phyloP scores from a whole-genome alignment of 148 eudicot species.

The Fagopyrum esculentum region DNA sequence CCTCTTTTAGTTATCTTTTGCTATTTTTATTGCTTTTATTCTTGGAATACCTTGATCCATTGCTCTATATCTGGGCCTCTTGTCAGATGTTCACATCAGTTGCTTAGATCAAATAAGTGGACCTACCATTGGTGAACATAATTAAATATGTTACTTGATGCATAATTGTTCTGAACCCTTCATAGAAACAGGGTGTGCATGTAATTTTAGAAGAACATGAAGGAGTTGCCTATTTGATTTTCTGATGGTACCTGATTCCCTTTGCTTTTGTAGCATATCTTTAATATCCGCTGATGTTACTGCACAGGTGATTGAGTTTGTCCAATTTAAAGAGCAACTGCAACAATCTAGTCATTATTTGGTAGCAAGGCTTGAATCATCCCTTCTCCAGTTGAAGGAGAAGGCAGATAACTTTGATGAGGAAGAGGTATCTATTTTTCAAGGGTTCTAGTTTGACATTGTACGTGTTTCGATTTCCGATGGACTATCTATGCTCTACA shows the following conservation, averaged over 20 bases:
- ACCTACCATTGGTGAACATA: background rate
- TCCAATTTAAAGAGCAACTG: constrained; percentile 81
- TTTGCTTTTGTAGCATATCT: background rate
- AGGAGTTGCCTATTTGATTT: background rate
- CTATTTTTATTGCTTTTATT: background rate
- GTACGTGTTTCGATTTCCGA: background rate
- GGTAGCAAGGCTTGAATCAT: constrained; percentile 65
- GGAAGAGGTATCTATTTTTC: constrained; percentile 52
- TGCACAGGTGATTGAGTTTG: constrained; percentile 81
- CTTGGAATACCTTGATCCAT: background rate
- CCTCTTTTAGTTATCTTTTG: background rate
- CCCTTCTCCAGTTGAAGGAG: constrained; percentile 72
- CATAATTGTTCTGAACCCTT: background rate
- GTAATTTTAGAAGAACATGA: background rate
- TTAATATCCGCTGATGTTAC: background rate
- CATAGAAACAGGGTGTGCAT: background rate
- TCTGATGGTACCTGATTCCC: background rate
- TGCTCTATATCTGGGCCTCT: background rate
- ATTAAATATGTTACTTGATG: background rate
- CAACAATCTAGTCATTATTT: constrained; percentile 83
- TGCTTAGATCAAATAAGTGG: background rate
- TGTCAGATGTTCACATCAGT: background rate
- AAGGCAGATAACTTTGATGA: constrained; percentile 61
- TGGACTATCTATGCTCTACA: background rate
- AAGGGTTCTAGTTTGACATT: background rate